Evolutionary conservation across 2,329 filamentous ascomycete species (phyloP).

Genomic region (Sarocladium kiliense): DNA sequence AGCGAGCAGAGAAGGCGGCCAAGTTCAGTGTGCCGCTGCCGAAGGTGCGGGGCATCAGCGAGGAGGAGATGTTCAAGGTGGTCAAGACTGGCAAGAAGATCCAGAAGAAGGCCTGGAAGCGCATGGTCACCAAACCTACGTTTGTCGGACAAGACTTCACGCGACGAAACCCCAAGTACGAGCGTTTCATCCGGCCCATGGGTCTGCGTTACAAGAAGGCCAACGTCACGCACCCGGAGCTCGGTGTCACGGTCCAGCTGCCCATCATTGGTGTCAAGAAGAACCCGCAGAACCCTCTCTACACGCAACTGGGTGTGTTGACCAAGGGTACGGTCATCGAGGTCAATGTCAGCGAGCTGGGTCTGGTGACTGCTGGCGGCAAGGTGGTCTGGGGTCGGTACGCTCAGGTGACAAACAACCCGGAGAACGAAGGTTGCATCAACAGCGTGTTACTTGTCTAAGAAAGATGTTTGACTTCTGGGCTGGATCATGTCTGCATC

Average conservation of each 20-base stretch:
- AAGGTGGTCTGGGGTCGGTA: constrained; percentile 92
- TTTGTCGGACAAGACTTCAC: constrained; percentile 94
- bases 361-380: constrained; percentile 82
- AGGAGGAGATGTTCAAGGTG: constrained; percentile 98
- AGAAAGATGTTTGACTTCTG: constrained; percentile 6
- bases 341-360: constrained; percentile 89
- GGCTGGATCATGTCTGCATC: constrained; percentile 6
- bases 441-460: constrained; percentile 33
- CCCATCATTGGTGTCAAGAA: constrained; percentile 66
- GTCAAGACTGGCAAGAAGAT: constrained; percentile 96
- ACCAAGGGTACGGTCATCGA: constrained; percentile 78
- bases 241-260: constrained; percentile 83
- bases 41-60: constrained; percentile 84
- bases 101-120: constrained; percentile 75
- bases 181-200: constrained; percentile 49
- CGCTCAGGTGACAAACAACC: constrained; percentile 60
- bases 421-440: constrained; percentile 41
- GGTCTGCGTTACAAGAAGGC: constrained; percentile 47
- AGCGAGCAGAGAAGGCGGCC: constrained; percentile 87
- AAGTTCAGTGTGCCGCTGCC: constrained; percentile 89
- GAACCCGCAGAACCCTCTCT: constrained; percentile 77
- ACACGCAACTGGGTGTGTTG: constrained; percentile 87
- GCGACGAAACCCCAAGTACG: constrained; percentile 71
- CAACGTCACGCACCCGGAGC: constrained; percentile 64
- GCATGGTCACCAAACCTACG: constrained; percentile 55